Evolutionary conservation across 768 basidiomycete genomes (phyloP).

Genomic region (Rhodotorula diobovata): DNA sequence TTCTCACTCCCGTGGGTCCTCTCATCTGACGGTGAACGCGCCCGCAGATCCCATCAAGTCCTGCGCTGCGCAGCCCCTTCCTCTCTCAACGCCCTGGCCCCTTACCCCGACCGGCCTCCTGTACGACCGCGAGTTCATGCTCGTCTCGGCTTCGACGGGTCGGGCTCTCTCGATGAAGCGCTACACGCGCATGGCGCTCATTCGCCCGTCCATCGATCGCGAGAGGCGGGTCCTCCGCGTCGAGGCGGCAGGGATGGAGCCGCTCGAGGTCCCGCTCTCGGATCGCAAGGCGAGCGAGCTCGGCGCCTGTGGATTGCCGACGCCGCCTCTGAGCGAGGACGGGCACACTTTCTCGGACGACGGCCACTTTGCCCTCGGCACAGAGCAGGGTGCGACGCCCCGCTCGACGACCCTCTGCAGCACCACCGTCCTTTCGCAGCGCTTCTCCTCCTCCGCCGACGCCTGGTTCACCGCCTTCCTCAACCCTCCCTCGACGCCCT

Average conservation of each 20-base stretch:
- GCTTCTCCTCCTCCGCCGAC: constrained; percentile 16
- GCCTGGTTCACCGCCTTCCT: constrained; percentile 38
- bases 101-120: constrained; percentile 36
- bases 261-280: constrained; percentile 30
- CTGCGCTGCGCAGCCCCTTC: constrained; percentile 36
- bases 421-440: constrained; percentile 9
- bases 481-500: neutral
- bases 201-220: constrained; percentile 31
- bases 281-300: neutral
- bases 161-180: constrained; percentile 40
- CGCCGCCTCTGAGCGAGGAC: neutral
- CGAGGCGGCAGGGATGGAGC: constrained; percentile 12
- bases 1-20: too few species aligned
- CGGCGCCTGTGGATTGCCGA: neutral
- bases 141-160: constrained; percentile 33
- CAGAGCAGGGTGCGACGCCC: too few species aligned
- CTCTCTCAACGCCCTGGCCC: constrained; percentile 19
- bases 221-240: constrained; percentile 9
- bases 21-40: neutral
- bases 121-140: constrained; percentile 42
- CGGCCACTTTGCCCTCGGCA: neutral
- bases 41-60: constrained; percentile 43
- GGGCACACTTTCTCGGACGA: neutral
- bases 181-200: constrained; percentile 41
- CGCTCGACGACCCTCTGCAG: constrained; percentile 20